Conservation (phyloP, 441 rosid species). For the Pelargonium cotyledonis region DNA sequence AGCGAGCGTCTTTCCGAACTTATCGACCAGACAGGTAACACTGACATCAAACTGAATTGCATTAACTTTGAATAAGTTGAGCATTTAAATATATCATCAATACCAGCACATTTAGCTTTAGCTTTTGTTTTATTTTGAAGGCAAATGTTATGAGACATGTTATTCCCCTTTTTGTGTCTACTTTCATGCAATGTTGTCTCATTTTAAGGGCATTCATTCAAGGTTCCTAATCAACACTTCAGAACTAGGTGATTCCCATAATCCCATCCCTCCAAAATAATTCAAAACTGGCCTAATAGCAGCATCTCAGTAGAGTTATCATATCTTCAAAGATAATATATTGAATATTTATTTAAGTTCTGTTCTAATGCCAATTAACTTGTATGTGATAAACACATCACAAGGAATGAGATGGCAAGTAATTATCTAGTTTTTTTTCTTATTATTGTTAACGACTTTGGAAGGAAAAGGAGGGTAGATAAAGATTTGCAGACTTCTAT, state of each 20-base stretch:
- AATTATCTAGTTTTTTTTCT: neutral
- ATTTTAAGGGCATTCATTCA: neutral
- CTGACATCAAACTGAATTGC: conserved; percentile 14
- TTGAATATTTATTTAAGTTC: neutral
- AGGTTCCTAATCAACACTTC: neutral
- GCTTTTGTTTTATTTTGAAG: conserved; percentile 5
- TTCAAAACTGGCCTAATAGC: neutral
- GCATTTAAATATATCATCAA: neutral
- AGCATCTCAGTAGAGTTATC: neutral
- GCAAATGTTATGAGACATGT: neutral
- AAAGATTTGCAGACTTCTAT: no score
- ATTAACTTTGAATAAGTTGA: conserved; percentile 10
- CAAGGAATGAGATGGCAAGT: neutral
- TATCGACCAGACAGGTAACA: conserved; percentile 80
- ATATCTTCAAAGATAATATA: neutral
- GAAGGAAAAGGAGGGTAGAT: no score
- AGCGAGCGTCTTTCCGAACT: conserved; percentile 67
- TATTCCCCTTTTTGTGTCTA: neutral
- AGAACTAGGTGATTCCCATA: neutral
- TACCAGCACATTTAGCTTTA: neutral
- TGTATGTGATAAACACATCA: neutral
- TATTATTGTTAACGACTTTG: no score
- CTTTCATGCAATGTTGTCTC: neutral
- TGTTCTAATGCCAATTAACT: neutral
- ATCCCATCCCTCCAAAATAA: neutral